phyloP scores from a whole-genome alignment of 129 eudicot species.

The Logfia minima region DNA sequence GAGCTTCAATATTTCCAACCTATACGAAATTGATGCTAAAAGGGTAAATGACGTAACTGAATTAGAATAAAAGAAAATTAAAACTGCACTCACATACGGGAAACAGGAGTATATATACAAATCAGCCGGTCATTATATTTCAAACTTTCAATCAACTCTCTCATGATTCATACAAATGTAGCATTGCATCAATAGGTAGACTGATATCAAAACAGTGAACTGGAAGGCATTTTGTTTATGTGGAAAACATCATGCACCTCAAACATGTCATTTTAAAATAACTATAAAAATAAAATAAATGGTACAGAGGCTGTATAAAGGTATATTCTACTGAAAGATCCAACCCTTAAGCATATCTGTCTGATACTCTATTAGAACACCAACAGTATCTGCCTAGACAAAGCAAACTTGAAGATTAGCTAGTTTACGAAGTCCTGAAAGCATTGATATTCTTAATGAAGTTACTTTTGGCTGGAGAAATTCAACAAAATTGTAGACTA shows the following conservation, averaged over 20 bases:
- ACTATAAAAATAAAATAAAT: too few species aligned
- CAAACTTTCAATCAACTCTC: neutral
- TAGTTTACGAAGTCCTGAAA: neutral
- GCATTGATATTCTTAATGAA: neutral
- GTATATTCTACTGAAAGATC: neutral
- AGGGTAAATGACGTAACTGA: neutral
- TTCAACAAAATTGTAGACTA: constrained; percentile 19
- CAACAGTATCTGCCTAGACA: neutral
- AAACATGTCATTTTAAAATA: neutral
- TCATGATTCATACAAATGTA: neutral
- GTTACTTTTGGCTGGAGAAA: neutral
- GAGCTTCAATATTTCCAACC: constrained; percentile 94
- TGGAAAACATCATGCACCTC: constrained; percentile 1
- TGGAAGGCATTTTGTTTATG: constrained; percentile 3
- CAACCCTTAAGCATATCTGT: constrained; percentile 4
- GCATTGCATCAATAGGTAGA: constrained; percentile 1
- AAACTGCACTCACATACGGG: neutral
- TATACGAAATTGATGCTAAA: constrained; percentile 30
- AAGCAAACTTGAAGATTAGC: constrained; percentile 2
- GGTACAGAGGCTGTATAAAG: constrained; percentile 6
- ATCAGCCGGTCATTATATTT: neutral
- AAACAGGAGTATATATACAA: neutral
- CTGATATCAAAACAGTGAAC: neutral
- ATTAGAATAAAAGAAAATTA: neutral
- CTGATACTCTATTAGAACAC: neutral